These are phyloP conservation scores for Tremellales sp. DNA, from an alignment of 1,284 basidiomycete genomes.

Conservation along the genomic window DNA sequence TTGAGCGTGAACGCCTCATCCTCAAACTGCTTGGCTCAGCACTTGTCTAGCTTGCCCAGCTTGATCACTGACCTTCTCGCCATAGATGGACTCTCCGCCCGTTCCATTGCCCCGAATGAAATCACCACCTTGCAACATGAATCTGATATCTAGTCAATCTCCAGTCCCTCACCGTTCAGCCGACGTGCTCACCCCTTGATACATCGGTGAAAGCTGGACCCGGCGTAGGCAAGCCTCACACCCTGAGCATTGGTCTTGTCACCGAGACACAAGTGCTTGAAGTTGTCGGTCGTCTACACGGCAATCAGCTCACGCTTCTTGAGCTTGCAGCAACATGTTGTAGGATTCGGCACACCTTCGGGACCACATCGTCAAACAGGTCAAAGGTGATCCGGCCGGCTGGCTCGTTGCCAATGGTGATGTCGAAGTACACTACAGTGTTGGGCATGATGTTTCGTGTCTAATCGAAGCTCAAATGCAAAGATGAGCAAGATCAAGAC, in stretches of 20 bases:
- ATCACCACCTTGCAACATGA: constrained; percentile 68
- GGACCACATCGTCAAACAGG: constrained; percentile 65
- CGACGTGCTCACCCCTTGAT: constrained; percentile 50
- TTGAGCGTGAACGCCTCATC: constrained; percentile 83
- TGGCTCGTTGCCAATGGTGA: constrained; percentile 58
- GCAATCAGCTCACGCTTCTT: constrained; percentile 18
- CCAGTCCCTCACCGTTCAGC: background rate
- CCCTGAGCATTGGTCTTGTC: constrained; percentile 55
- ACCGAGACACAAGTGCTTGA: constrained; percentile 82
- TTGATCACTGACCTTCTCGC: constrained; percentile 55
- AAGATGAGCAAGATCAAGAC: too few species aligned
- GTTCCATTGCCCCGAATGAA: constrained; percentile 68
- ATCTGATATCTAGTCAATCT: constrained; percentile 45
- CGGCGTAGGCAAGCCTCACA: constrained; percentile 47
- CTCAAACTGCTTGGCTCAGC: constrained; percentile 26
- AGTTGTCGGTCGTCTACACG: constrained; percentile 70
- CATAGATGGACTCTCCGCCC: constrained; percentile 89
- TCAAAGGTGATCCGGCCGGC: constrained; percentile 74
- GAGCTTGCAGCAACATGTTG: background rate
- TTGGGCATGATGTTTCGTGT: constrained; percentile 36
- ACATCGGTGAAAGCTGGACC: constrained; percentile 74
- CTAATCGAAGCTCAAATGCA: too few species aligned
- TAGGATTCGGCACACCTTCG: constrained; percentile 38
- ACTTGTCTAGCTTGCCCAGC: constrained; percentile 9
- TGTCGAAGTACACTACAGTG: constrained; percentile 65